These are phyloP conservation scores for Solanum okadae DNA, from an alignment of 257 asterid species.

Conservation along the genomic window DNA sequence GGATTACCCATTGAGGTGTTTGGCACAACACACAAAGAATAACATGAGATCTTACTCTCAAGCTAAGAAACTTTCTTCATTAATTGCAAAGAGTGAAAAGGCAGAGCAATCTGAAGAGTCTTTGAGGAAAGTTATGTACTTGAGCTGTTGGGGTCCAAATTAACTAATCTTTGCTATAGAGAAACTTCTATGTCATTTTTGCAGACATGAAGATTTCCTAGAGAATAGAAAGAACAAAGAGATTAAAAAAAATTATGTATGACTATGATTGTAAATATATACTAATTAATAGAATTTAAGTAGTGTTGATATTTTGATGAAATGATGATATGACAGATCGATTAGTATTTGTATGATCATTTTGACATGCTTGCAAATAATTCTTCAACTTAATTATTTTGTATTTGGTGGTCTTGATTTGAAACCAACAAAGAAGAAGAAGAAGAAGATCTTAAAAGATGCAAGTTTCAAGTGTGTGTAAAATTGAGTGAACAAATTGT, in stretches of 20 bases:
- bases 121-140: conserved; percentile 16
- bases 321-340: neutral
- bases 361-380: neutral
- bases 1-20: neutral
- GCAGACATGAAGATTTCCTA: neutral
- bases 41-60: conserved; percentile 4
- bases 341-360: neutral
- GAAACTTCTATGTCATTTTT: neutral
- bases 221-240: neutral
- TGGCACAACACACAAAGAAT: conserved; percentile 8
- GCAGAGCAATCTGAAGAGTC: conserved; percentile 6
- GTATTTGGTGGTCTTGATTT: neutral
- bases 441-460: neutral
- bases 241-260: neutral
- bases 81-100: neutral
- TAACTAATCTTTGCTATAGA: neutral
- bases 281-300: neutral
- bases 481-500: neutral
- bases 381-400: neutral
- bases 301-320: neutral
- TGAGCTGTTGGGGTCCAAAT: conserved; percentile 26
- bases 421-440: neutral
- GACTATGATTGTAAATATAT: neutral
- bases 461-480: neutral
- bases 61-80: neutral